phyloP scores from a whole-genome alignment of 768 basidiomycete species.

The Neoboletus subvelutipes region DNA sequence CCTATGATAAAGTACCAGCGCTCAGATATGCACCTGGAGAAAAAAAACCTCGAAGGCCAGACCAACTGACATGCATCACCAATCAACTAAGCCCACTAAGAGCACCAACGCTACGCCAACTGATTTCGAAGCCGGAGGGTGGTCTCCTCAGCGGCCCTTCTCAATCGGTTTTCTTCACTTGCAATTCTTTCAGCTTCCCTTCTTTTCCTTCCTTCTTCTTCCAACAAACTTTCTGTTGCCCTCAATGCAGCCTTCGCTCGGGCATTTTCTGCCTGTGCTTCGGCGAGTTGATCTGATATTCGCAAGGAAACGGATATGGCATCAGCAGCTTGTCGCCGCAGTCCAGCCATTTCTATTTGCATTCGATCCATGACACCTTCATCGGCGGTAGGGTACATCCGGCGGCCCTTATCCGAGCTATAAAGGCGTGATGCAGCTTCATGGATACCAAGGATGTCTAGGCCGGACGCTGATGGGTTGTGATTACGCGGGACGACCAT shows the following conservation, averaged over 20 bases:
- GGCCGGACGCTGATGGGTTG: constrained; percentile 38
- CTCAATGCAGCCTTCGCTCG: constrained; percentile 54
- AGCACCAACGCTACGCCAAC: constrained; percentile 2
- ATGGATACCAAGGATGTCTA: constrained; percentile 37
- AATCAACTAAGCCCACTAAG: background rate
- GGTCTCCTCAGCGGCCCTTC: constrained; percentile 52
- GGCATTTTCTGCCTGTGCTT: constrained; percentile 60
- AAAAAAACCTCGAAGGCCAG: background rate
- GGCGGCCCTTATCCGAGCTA: constrained; percentile 33
- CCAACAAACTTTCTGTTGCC: constrained; percentile 54
- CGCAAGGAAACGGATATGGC: constrained; percentile 62
- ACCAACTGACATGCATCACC: background rate
- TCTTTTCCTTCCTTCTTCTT: constrained; percentile 58
- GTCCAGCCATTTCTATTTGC: constrained; percentile 60
- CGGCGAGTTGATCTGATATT: constrained; percentile 68
- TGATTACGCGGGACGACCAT: constrained; percentile 46
- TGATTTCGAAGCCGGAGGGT: constrained; percentile 37
- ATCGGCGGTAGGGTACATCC: constrained; percentile 32
- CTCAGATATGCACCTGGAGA: background rate
- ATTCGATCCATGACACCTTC: constrained; percentile 56
- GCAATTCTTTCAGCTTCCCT: constrained; percentile 56
- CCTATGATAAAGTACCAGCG: background rate
- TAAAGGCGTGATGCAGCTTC: constrained; percentile 43
- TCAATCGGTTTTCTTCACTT: constrained; percentile 47
- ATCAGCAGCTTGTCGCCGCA: constrained; percentile 68